A percentile compares a stretch with the other conserved stretches of the same genome.
phyloP scores from a whole-genome alignment of 2,329 filamentous ascomycete genomes.

The Neonectria coccinea region DNA sequence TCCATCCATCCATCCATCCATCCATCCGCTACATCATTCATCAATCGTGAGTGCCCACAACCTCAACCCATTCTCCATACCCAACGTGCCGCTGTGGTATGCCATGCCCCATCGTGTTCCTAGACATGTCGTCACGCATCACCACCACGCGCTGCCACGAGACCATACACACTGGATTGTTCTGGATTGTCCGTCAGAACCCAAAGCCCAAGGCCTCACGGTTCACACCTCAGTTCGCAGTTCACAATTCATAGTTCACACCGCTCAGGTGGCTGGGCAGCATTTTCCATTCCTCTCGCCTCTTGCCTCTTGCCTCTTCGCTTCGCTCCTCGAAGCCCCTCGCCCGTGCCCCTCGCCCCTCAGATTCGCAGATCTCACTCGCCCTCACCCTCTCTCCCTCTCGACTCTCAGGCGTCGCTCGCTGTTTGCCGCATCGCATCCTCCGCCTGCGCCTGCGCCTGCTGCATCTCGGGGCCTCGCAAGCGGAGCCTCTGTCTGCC shows the following conservation, averaged over 20 bases:
- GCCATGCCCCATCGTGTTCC: constrained; percentile 38
- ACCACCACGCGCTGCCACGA: constrained; percentile 40
- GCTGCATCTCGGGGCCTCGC: constrained; percentile 35
- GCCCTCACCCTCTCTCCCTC: constrained; percentile 2
- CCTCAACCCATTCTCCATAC: constrained; percentile 30
- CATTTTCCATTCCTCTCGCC: constrained; percentile 18
- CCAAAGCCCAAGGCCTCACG: constrained; percentile 22
- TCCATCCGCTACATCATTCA: constrained; percentile 36
- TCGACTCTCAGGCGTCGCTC: constrained; percentile 16
- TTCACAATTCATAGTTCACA: constrained; percentile 29
- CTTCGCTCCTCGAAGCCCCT: not conserved
- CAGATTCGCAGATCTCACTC: constrained; percentile 3
- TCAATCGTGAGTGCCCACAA: constrained; percentile 21
- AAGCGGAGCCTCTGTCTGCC: constrained; percentile 37
- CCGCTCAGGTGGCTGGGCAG: constrained; percentile 22
- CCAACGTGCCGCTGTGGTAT: constrained; percentile 33
- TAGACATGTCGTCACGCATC: constrained; percentile 45
- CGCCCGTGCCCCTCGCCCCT: not conserved
- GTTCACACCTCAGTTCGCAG: no score
- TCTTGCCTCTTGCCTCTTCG: not conserved
- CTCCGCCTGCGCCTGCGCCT: constrained; percentile 37
- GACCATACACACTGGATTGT: constrained; percentile 36
- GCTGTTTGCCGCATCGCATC: constrained; percentile 36
- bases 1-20: constrained; percentile 35
- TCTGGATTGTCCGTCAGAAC: constrained; percentile 32